Conservation (phyloP, 371 early-diverging fungal species). For the Mortierella sp. region DNA sequence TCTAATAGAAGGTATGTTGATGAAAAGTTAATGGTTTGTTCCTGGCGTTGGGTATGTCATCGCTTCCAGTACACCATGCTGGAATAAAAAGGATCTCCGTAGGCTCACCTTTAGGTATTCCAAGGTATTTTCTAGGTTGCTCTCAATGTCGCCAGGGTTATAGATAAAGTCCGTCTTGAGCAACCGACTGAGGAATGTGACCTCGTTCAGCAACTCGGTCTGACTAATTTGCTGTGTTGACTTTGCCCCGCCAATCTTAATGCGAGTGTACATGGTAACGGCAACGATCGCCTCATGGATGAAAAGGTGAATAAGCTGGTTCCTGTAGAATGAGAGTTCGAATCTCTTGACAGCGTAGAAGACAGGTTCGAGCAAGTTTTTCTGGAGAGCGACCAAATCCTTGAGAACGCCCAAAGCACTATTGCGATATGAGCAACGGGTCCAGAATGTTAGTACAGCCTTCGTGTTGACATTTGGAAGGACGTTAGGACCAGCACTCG, state of each 20-base stretch:
- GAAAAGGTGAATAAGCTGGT: slow-evolving; percentile 89
- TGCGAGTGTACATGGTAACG: slow-evolving; percentile 82
- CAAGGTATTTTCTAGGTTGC: slow-evolving; percentile 79
- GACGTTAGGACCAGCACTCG: not conserved
- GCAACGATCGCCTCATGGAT: slow-evolving; percentile 86
- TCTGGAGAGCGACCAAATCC: slow-evolving; percentile 83
- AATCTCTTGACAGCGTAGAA: slow-evolving; percentile 90
- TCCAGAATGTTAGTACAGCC: not conserved
- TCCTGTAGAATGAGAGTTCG: slow-evolving; percentile 88
- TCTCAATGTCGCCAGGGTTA: slow-evolving; percentile 81
- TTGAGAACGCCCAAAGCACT: slow-evolving; percentile 78
- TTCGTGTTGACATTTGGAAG: not conserved
- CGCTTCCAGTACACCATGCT: not conserved
- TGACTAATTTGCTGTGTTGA: slow-evolving; percentile 69
- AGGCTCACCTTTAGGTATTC: slow-evolving; percentile 68
- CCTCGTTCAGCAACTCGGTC: slow-evolving; percentile 72
- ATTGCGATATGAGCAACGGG: slow-evolving; percentile 48
- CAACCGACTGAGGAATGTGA: slow-evolving; percentile 83
- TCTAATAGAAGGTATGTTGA: slow-evolving; percentile 44
- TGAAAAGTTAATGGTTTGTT: slow-evolving; percentile 9
- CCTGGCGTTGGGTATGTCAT: not conserved
- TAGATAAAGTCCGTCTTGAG: slow-evolving; percentile 90
- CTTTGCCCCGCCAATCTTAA: slow-evolving; percentile 82
- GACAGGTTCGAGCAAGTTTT: slow-evolving; percentile 87
- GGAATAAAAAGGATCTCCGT: not conserved